Base-by-base conservation (phyloP, 2,329 filamentous ascomycete genomes). In the Penicillium brasilianum region DNA sequence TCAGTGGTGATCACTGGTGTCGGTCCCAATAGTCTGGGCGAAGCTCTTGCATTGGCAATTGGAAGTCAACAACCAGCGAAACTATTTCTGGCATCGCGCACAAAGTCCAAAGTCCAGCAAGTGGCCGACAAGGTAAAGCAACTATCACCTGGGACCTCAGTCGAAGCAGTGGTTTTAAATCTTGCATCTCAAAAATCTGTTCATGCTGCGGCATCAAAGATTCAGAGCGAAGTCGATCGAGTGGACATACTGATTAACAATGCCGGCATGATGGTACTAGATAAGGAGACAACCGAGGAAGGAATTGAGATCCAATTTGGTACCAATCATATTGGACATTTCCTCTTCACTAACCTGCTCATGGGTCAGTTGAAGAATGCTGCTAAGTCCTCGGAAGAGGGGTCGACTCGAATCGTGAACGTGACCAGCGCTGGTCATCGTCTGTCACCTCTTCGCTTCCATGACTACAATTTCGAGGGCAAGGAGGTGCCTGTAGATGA, bases 1-100 rank as follows among this genome's bases (percentile, higher is more conserved):
- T 25, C 51, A 71, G 70, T 81, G 51, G 71, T 81, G 39, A 76
- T 82, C 55, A 78, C 75, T 18, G 76, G 77, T 22, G 74, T 76
- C 39, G 74, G 70, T 44, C 74, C 72, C 18, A 71, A 71, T 54
- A 74, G 72, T 32, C 67, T 80, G 41, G 78, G 76, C 16, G 69
- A 70, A 56, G 67, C 70, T 18, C 69, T 73, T 34, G 74, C 74
- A 14, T 59, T 69, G 16, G 73, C 71, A 41, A 67, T 78, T 78
- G 76, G 78, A 28, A 55, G 64, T 25, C 68, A 76, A 37, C 57
- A 64, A 62, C 74, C 76, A 2, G 63, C 60, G 30, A 65, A 70
- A 46, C 65, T 80, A 48, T 72, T 80, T 56, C 70, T 79, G 48
- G 76, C 76, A 39, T 79, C 76, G n/a, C 73, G 78, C 44, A 73